Percentiles rank a stretch among this genome's conserved stretches.
phyloP scores from a whole-genome alignment of 495 filamentous ascomycete genomes.

The Evernia prunastri region DNA sequence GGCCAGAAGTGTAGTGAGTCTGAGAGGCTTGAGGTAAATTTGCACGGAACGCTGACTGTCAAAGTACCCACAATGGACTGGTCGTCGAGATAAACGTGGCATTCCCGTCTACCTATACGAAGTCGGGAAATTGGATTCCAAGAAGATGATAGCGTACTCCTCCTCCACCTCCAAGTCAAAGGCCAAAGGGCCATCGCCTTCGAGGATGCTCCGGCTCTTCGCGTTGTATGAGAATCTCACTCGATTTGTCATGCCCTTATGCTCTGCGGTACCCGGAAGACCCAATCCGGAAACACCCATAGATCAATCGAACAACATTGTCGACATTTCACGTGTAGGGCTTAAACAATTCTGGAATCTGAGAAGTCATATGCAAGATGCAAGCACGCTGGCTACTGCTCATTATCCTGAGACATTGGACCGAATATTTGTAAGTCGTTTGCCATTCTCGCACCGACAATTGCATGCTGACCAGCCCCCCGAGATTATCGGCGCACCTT shows the following conservation, averaged over 20 bases:
- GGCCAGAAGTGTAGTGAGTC: slow-evolving; percentile 62
- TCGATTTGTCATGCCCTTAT: slow-evolving; percentile 77
- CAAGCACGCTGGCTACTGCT: slow-evolving; percentile 73
- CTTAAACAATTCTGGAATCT: slow-evolving; percentile 90
- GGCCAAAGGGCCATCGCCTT: slow-evolving; percentile 41
- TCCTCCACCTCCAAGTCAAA: slow-evolving; percentile 48
- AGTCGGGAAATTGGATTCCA: slow-evolving; percentile 71
- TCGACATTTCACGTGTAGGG: slow-evolving; percentile 74
- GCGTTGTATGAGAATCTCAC: slow-evolving; percentile 83
- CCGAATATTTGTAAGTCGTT: slow-evolving; percentile 62
- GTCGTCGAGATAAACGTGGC: slow-evolving; percentile 76
- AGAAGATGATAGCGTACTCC: slow-evolving; percentile 67
- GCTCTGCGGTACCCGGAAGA: slow-evolving; percentile 59
- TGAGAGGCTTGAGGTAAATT: background rate
- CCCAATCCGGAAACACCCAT: slow-evolving; percentile 68
- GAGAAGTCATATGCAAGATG: slow-evolving; percentile 84
- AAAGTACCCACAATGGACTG: slow-evolving; percentile 91
- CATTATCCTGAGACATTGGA: slow-evolving; percentile 88
- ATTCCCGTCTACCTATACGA: slow-evolving; percentile 87
- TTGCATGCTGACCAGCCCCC: slow-evolving; percentile 5
- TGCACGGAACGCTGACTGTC: slow-evolving; percentile 7
- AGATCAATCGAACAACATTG: slow-evolving; percentile 76
- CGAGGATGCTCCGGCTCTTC: slow-evolving; percentile 71
- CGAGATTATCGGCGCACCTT: slow-evolving; percentile 76
- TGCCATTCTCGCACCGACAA: background rate